Conservation (phyloP, 129 eudicot species). For the Tagetes erecta region DNA sequence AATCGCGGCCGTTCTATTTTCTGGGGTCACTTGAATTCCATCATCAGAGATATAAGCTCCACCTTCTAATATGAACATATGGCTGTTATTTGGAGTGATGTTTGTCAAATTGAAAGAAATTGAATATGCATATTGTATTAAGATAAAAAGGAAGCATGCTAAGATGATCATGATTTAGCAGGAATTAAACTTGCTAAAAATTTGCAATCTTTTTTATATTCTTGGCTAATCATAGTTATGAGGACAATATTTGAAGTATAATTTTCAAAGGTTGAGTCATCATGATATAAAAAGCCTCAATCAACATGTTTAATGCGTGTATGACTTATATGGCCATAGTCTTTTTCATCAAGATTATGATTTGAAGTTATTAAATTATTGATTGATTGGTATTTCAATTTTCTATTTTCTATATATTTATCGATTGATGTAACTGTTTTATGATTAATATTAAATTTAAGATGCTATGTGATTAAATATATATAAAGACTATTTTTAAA, state of each 20-base stretch:
- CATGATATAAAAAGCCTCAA: not conserved
- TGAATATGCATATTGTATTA: constrained; percentile 23
- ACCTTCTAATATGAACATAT: not conserved
- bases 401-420: too few species aligned
- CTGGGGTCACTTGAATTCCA: constrained; percentile 34
- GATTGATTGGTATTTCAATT: too few species aligned
- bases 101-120: constrained; percentile 27
- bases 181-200: not conserved
- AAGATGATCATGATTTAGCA: constrained; percentile 5
- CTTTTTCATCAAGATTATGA: not conserved
- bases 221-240: not conserved
- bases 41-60: constrained; percentile 20
- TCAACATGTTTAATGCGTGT: constrained; percentile 4
- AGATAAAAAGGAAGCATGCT: constrained; percentile 4
- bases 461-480: too few species aligned
- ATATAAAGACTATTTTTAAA: too few species aligned
- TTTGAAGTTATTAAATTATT: not conserved
- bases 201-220: not conserved
- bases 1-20: not conserved
- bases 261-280: not conserved
- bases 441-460: too few species aligned
- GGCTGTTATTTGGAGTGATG: not conserved
- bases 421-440: too few species aligned
- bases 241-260: constrained; percentile 8
- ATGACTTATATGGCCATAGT: not conserved